Base-by-base conservation (phyloP, 164 flowering plant species). In the Nelumbo lutea region DNA sequence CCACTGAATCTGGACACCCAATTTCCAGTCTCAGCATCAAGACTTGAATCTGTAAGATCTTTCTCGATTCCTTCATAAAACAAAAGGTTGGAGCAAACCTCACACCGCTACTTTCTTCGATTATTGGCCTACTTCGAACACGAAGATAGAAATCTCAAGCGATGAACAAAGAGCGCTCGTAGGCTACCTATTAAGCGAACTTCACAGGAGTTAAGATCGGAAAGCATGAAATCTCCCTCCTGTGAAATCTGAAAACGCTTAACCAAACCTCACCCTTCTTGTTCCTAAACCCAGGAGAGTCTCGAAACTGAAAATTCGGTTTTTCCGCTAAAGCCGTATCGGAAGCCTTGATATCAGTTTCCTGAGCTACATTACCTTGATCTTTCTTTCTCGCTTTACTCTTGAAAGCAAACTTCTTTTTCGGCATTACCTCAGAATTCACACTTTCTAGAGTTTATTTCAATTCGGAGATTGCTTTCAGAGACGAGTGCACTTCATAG, bases 41-140 rank as follows among this genome's bases (percentile, higher is more conserved):
- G 87, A 39, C 80, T 77, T 0, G 94, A 84, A 67, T 79, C 88
- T 71, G 53, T 74, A 59, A 95, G 78, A 71, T 95, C 90, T 46
- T 72, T 73, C 59, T 87, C 89, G 67, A 95, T 81, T 74, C 90
- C 96, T 47, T 87, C 77, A 59, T 95, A 95, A 11, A 9, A 68
- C 78, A 90, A 79, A 70, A 83, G 74, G 70, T 89, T 0, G 97
- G 99, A 0, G 93, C 98, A 70, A 95, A 92, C 66, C 96, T 85
- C 77, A 90, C 90, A 5, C 79, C 77, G 41, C 46, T 77, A 71
- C 94, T 57, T 66, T 90, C 93, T 81, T 95, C 97, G 50, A 90
- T 84, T 41, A 95, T 92, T 0, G 99, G 97, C 67, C 90, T 83
- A 65, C 97, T 92, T 74, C 97, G 79, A 51, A 87, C 91, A 44